Evolutionary conservation across 176 grass and related monocot species (phyloP), one percentile per base, ranked within the genome.

Genomic region (Phoenix dactylifera): DNA sequence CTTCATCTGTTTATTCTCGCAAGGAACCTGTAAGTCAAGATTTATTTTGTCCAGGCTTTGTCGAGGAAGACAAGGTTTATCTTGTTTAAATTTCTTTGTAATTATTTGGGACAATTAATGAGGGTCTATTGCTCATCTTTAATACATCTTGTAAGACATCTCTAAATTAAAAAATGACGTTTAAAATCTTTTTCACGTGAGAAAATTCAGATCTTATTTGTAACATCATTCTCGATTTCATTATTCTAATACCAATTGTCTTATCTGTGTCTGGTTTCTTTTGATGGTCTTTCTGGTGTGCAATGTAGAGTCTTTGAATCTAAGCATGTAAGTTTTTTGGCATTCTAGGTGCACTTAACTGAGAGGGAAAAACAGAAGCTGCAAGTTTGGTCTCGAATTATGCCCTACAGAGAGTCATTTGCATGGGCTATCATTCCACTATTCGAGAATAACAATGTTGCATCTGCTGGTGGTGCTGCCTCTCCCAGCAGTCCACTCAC

Each of bases 311-410:
- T 44, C 10, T 78, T 57, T 60, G 49, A 74, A 26, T 57, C 15
- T 60, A 65, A 66, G 19, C 50, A 64, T 64, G 22, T 20, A 70
- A 23, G 48, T 24, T 74, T 75, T 65, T 51, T 78, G 19, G 29
- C 48, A 64, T 85, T 61, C 22, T 53, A 98, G 93, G 84, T 83
- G 68, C 84, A 92, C 58, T 83, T 98, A 68, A 79, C 76, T 64
- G 93, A 98, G 28, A 92, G 84, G 80, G 93, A 98, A 75, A 98
- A 83, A 68, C 93, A 98, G 62, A 98, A 92, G 53, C 85, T 98
- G 17, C 93, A 98, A 83, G 82, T 98, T 54, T 98, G 93, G 93
- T 98, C 87, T 69, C 79, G 76, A 61, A 77, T 98, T 55, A 86
- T 98, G 84, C 81, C 87, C 59, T 89, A 86, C 22, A 83, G 74